Base-by-base conservation (phyloP, 139 green algal genomes). In the Micromonas pusilla region DNA sequence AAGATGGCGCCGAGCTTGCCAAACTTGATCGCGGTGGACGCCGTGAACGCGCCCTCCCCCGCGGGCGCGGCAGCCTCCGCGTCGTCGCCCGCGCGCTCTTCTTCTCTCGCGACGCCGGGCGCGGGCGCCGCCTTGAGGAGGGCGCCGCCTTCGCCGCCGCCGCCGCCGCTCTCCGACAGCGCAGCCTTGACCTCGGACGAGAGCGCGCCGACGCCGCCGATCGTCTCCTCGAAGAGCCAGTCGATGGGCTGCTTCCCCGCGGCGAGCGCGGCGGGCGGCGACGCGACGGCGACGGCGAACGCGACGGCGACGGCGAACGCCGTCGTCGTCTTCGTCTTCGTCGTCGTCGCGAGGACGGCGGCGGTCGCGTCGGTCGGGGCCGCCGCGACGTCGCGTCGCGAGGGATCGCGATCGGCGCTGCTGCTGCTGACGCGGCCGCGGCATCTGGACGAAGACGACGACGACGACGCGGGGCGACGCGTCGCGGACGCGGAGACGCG, bases 1-100 rank as follows among this genome's bases (percentile, higher is more conserved):
- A 75, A 62, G 53, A 75, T 75, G 1, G 2, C 68, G 20, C 68
- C 68, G n/a, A 75, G 30, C 68, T 75, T 75, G 34, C 68, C 68
- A 31, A 75, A 65, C 36, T 62, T 75, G 20, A 26, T 32, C 9
- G 38, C 37, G 34, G 68, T 75, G 3, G n/a, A 38, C 37, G 20
- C 25, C 5, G 28, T 26, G 21, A 37, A 2, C 1, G 62, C 26
- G 45, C 45, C 45, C 9, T 16, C 45, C 9, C 45, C 45, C 45
- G 45, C 9, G 16, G 45, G 9, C 16, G 9, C 45, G 9, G 9
- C 45, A 16, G 9, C 45, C 45, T 57, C 45, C 9, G 9, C 45
- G 45, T 57, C 45, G 9, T 9, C 45, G 45, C 9, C 9, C 45
- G 45, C 45, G 45, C 9, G 45, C 16, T 9, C 45, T 16, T 57